Conservation (phyloP, 73 alveolate genomes). For the Uronychia setigera region DNA sequence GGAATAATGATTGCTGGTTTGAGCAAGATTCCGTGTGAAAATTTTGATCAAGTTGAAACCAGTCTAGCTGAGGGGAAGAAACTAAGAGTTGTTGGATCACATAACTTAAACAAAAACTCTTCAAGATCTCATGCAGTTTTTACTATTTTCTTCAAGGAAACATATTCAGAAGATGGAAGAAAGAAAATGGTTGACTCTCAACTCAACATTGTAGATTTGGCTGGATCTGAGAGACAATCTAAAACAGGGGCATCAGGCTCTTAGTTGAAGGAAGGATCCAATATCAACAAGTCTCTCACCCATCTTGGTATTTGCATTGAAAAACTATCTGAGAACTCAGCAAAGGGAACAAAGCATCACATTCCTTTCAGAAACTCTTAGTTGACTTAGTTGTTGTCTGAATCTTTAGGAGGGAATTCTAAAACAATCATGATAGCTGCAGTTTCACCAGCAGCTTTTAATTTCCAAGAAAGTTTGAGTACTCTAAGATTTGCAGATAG, state of each 20-base stretch:
- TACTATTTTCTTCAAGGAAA: slow-evolving; percentile 80
- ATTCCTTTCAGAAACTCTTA: slow-evolving; percentile 79
- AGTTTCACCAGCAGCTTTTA: slow-evolving; percentile 63
- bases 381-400: slow-evolving; percentile 58
- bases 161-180: slow-evolving; percentile 75
- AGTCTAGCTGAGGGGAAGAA: slow-evolving; percentile 87
- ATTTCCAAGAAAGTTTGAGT: slow-evolving; percentile 59
- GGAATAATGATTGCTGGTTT: slow-evolving; percentile 13
- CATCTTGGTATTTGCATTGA: slow-evolving; percentile 69
- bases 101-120: slow-evolving; percentile 89
- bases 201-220: slow-evolving; percentile 97
- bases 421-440: slow-evolving; percentile 75
- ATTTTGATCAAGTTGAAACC: slow-evolving; percentile 37
- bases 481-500: slow-evolving; percentile 49
- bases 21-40: not conserved
- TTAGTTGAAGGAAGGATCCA: slow-evolving; percentile 95
- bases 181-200: slow-evolving; percentile 84
- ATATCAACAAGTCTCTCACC: slow-evolving; percentile 79
- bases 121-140: slow-evolving; percentile 95
- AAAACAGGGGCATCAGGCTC: slow-evolving; percentile 95
- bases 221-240: slow-evolving; percentile 96
- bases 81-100: slow-evolving; percentile 87
- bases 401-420: slow-evolving; percentile 68
- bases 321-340: slow-evolving; percentile 42
- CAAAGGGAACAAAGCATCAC: slow-evolving; percentile 32